Conservation (phyloP, 495 filamentous ascomycete genomes). For the Beverwykella pulmonaria region DNA sequence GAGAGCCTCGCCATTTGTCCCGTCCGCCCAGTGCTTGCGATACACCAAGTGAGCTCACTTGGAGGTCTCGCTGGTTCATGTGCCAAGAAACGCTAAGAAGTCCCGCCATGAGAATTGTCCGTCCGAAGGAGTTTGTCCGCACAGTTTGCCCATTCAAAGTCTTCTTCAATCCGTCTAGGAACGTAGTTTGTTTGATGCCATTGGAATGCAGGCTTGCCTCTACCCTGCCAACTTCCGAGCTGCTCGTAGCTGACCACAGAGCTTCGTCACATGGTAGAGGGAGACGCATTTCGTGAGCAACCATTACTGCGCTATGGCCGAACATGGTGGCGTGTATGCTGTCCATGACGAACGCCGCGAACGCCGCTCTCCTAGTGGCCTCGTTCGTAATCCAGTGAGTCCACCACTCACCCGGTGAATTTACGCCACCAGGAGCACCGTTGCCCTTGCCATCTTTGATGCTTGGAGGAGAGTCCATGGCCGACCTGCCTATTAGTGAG, state of each 20-base stretch:
- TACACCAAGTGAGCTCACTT: slow-evolving; percentile 83
- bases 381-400: slow-evolving; percentile 96
- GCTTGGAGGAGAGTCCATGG: slow-evolving; percentile 85
- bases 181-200: slow-evolving; percentile 83
- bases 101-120: slow-evolving; percentile 94
- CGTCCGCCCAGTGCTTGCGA: slow-evolving; percentile 80
- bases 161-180: slow-evolving; percentile 87
- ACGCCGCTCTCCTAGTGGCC: slow-evolving; percentile 84
- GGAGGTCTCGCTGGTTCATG: slow-evolving; percentile 94
- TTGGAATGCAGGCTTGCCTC: slow-evolving; percentile 80
- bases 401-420: slow-evolving; percentile 88
- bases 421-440: slow-evolving; percentile 41
- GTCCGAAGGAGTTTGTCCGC: slow-evolving; percentile 89
- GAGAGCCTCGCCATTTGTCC: slow-evolving; percentile 87
- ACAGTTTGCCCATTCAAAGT: slow-evolving; percentile 87
- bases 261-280: slow-evolving; percentile 93
- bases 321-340: slow-evolving; percentile 98
- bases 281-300: slow-evolving; percentile 91
- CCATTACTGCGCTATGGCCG: slow-evolving; percentile 95
- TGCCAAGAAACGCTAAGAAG: slow-evolving; percentile 94
- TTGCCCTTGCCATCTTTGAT: slow-evolving; percentile 62
- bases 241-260: slow-evolving; percentile 89
- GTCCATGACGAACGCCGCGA: slow-evolving; percentile 93
- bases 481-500: slow-evolving; percentile 86
- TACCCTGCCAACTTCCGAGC: slow-evolving; percentile 82